A percentile compares a stretch with the other conserved stretches of the same genome.
phyloP scores from a whole-genome alignment of 768 basidiomycete genomes.

The Favolaschia claudopus region DNA sequence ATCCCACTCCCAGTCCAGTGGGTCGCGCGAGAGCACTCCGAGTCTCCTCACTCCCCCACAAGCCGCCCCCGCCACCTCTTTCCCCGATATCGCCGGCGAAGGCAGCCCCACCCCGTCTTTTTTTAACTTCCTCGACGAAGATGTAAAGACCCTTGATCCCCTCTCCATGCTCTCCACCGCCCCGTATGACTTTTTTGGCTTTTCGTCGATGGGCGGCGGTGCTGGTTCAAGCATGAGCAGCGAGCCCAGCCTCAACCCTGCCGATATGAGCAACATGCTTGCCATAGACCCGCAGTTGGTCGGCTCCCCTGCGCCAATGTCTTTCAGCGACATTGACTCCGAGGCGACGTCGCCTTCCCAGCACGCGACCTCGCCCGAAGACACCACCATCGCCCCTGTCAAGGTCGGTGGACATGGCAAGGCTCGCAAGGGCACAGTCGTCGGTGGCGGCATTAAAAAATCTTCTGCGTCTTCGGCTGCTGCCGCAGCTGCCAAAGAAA shows the following conservation, averaged over 20 bases:
- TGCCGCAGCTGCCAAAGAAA: constrained; percentile 43
- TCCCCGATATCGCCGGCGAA: constrained; percentile 46
- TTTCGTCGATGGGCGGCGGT: constrained; percentile 30
- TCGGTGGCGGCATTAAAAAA: constrained; percentile 79
- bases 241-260: constrained; percentile 30
- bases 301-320: constrained; percentile 57
- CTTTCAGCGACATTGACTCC: constrained; percentile 46
- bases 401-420: constrained; percentile 69
- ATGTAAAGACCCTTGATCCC: constrained; percentile 45
- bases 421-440: constrained; percentile 71
- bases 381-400: constrained; percentile 57
- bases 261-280: constrained; percentile 36
- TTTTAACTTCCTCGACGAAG: constrained; percentile 56
- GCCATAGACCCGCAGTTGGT: constrained; percentile 82
- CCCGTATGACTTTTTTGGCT: constrained; percentile 50
- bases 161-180: constrained; percentile 33
- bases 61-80: constrained; percentile 38
- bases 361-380: constrained; percentile 34
- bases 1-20: constrained; percentile 48
- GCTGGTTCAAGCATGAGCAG: constrained; percentile 36
- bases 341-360: constrained; percentile 27
- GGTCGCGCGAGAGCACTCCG: constrained; percentile 52
- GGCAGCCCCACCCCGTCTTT: constrained; percentile 38
- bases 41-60: constrained; percentile 58
- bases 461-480: constrained; percentile 22